phyloP scores from a whole-genome alignment of 1,139 yeast genomes.

The Pichia sp. region DNA sequence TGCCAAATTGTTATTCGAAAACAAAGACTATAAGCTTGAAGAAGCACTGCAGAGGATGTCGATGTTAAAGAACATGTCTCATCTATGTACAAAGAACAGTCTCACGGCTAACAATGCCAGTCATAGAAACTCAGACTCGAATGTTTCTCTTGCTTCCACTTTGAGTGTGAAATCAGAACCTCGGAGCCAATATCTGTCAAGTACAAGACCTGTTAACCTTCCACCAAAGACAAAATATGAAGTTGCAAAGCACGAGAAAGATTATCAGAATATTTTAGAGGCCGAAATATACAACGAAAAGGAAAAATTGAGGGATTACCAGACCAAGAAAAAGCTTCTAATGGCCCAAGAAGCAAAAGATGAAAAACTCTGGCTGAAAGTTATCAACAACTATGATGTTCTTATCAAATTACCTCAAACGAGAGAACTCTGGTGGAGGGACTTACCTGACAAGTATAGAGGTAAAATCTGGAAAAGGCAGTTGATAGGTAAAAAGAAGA shows the following conservation, averaged over 20 bases:
- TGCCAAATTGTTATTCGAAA: slow-evolving; percentile 45
- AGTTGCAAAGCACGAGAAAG: slow-evolving; percentile 49
- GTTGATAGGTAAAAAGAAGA: slow-evolving; percentile 36
- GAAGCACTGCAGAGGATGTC: slow-evolving; percentile 38
- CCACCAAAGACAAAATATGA: slow-evolving; percentile 63
- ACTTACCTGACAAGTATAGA: slow-evolving; percentile 49
- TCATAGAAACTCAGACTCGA: neutral
- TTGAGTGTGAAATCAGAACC: slow-evolving; percentile 12
- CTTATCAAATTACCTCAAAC: slow-evolving; percentile 37
- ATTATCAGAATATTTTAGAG: slow-evolving; percentile 48
- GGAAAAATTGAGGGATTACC: slow-evolving; percentile 33
- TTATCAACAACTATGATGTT: slow-evolving; percentile 38
- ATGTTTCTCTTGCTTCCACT: neutral
- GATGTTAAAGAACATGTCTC: slow-evolving; percentile 23
- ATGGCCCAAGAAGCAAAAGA: slow-evolving; percentile 36
- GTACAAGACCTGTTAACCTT: slow-evolving; percentile 60
- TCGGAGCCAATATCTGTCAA: slow-evolving; percentile 35
- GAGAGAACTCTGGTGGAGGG: slow-evolving; percentile 65
- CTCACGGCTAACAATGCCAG: neutral
- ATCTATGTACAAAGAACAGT: slow-evolving; percentile 2
- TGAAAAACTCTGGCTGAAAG: slow-evolving; percentile 42
- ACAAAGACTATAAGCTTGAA: slow-evolving; percentile 37
- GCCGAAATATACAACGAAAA: slow-evolving; percentile 44
- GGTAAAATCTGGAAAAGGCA: slow-evolving; percentile 45
- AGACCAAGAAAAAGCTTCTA: slow-evolving; percentile 31